phyloP scores from a whole-genome alignment of 257 asterid species.

The Lantana camara region DNA sequence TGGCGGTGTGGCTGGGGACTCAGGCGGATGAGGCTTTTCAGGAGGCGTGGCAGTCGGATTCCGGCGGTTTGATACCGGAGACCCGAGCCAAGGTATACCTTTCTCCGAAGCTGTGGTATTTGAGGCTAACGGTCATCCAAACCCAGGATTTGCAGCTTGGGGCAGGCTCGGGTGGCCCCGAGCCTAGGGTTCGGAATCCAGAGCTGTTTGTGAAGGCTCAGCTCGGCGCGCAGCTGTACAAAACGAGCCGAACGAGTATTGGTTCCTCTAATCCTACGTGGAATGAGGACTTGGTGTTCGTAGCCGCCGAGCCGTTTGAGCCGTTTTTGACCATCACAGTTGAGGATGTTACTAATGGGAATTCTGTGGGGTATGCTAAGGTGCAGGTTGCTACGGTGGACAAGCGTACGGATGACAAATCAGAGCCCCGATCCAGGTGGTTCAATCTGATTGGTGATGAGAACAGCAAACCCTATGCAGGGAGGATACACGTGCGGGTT shows the following conservation, averaged over 20 bases:
- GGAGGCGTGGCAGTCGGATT: conserved; percentile 97
- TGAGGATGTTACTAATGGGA: conserved; percentile 65
- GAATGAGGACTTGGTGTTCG: conserved; percentile 87
- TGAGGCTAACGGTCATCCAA: conserved; percentile 97
- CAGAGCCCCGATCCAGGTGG: conserved; percentile 88
- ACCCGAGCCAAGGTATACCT: conserved; percentile 94
- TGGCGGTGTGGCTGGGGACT: conserved; percentile 90
- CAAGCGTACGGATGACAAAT: conserved; percentile 70
- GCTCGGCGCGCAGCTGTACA: conserved; percentile 82
- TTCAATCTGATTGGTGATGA: conserved; percentile 60
- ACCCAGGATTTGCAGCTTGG: conserved; percentile 88
- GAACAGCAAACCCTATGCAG: conserved; percentile 58
- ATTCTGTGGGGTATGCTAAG: conserved; percentile 60
- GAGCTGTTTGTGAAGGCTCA: conserved; percentile 84
- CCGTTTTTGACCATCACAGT: conserved; percentile 73
- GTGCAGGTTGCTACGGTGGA: conserved; percentile 75
- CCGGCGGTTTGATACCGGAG: conserved; percentile 91
- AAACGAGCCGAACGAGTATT: conserved; percentile 68
- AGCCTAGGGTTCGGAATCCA: conserved; percentile 62
- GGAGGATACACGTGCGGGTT: conserved; percentile 78
- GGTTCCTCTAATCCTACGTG: conserved; percentile 72
- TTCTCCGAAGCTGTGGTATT: conserved; percentile 96
- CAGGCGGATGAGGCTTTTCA: conserved; percentile 92
- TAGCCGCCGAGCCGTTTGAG: conserved; percentile 97
- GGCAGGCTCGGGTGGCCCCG: conserved; percentile 62